A percentile compares a stretch with the other conserved stretches of the same genome.
These are phyloP conservation scores for Penicillium hordei DNA, from an alignment of 2,329 filamentous ascomycete genomes.

Conservation along the genomic window DNA sequence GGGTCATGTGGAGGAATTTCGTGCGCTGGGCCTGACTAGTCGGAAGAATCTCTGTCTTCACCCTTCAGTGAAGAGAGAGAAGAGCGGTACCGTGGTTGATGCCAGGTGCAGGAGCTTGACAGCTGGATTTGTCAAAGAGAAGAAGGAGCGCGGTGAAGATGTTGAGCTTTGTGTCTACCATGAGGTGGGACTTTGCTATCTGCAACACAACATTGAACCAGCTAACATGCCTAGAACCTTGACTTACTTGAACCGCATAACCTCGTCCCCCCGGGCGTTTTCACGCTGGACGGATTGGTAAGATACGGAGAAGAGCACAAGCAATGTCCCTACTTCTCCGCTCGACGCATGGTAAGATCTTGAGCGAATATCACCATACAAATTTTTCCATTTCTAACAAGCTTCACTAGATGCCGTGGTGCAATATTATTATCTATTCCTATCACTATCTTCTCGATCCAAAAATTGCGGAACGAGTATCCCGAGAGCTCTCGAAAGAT, in stretches of 20 bases:
- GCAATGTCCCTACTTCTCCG: conserved; percentile 96
- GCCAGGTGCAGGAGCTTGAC: conserved; percentile 94
- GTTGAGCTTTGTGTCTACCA: conserved; percentile 95
- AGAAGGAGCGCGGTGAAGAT: conserved; percentile 91
- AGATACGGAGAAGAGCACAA: conserved; percentile 92
- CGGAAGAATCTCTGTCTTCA: conserved; percentile 97
- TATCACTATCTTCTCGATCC: conserved; percentile 98
- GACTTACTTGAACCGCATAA: conserved; percentile 94
- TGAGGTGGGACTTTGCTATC: conserved; percentile 58
- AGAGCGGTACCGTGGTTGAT: conserved; percentile 91
- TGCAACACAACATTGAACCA: neutral
- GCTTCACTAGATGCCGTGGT: conserved; percentile 81
- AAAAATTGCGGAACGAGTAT: conserved; percentile 94
- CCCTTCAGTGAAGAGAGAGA: conserved; percentile 92
- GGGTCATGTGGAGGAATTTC: conserved; percentile 88
- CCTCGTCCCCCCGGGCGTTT: conserved; percentile 89
- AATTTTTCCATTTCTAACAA: conserved; percentile 20
- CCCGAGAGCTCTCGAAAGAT: conserved; percentile 93
- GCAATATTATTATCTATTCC: conserved; percentile 99
- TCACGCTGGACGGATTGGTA: conserved; percentile 86
- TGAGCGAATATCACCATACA: neutral
- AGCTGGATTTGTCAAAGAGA: conserved; percentile 95
- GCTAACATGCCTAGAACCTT: conserved; percentile 64
- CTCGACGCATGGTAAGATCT: conserved; percentile 75
- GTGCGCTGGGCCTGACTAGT: conserved; percentile 87